Percentiles rank a stretch among this genome's conserved stretches.
Evolutionary conservation across 768 basidiomycete species (phyloP).

Genomic region (Suillus variegatus): DNA sequence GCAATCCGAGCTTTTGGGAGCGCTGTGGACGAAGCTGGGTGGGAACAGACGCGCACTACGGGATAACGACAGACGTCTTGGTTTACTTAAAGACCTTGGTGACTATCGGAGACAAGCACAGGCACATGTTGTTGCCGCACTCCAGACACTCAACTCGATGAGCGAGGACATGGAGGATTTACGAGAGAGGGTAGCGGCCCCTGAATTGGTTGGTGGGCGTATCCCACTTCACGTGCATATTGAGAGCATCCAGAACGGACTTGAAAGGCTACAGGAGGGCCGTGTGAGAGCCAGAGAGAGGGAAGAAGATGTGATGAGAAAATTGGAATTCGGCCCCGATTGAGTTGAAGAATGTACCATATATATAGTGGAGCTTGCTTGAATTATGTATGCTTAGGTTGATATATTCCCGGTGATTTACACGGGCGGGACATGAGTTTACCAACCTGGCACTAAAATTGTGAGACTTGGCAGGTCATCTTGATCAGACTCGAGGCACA

Average conservation of each 20-base stretch:
- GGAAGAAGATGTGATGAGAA: conserved; percentile 38
- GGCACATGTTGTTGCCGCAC: conserved; percentile 64
- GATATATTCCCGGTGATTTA: background rate
- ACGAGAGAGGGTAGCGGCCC: conserved; percentile 69
- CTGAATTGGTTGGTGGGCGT: conserved; percentile 57
- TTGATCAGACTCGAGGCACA: background rate
- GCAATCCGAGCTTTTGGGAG: conserved; percentile 56
- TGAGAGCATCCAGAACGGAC: conserved; percentile 64
- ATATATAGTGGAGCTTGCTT: background rate
- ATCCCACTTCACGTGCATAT: conserved; percentile 77
- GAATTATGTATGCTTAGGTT: background rate
- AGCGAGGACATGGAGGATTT: conserved; percentile 77
- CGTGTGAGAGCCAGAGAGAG: conserved; percentile 50
- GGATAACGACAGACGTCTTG: conserved; percentile 52
- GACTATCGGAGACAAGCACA: conserved; percentile 61
- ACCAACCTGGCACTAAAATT: background rate
- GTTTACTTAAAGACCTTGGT: conserved; percentile 54
- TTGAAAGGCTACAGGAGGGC: conserved; percentile 57
- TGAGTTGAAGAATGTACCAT: conserved; percentile 9
- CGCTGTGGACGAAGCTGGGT: conserved; percentile 72
- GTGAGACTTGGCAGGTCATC: background rate
- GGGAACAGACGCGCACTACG: conserved; percentile 54
- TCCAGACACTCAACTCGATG: conserved; percentile 63
- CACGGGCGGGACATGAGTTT: background rate
- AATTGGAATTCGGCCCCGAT: conserved; percentile 16